Percentiles rank a stretch among this genome's conserved stretches.
These are phyloP conservation scores for Fusarium chlamydosporum DNA, from an alignment of 2,329 filamentous ascomycete species.

Conservation along the genomic window DNA sequence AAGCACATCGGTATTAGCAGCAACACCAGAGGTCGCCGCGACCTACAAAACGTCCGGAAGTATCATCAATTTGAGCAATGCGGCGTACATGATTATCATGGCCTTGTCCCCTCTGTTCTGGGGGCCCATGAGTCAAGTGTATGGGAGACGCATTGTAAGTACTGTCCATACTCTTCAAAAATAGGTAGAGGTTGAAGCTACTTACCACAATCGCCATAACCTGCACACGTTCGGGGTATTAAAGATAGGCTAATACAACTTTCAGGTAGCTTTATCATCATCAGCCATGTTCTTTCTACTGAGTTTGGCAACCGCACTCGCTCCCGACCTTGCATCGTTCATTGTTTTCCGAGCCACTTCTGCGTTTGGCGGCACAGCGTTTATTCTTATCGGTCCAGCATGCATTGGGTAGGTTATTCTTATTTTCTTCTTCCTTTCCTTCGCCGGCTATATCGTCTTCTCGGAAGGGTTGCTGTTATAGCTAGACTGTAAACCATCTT, in stretches of 20 bases:
- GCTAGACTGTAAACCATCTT: not conserved
- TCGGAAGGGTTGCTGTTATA: not conserved
- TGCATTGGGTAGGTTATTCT: constrained; percentile 70
- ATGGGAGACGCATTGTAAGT: constrained; percentile 70
- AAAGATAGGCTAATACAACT: constrained; percentile 2
- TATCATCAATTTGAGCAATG: constrained; percentile 81
- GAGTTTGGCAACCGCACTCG: constrained; percentile 79
- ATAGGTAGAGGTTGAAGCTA: not conserved
- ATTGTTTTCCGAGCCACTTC: constrained; percentile 81
- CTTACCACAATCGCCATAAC: not conserved
- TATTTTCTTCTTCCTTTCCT: not conserved
- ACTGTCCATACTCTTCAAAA: not conserved
- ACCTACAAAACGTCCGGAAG: constrained; percentile 75
- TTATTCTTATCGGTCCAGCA: constrained; percentile 78
- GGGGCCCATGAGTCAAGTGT: constrained; percentile 78
- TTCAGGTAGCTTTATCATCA: constrained; percentile 64
- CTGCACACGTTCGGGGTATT: not conserved
- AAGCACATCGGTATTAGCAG: constrained; percentile 79
- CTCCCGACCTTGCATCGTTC: constrained; percentile 78
- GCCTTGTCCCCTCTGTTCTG: constrained; percentile 78
- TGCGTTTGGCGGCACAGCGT: constrained; percentile 81
- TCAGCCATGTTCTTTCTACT: constrained; percentile 75
- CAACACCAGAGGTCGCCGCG: constrained; percentile 78
- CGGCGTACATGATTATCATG: constrained; percentile 82
- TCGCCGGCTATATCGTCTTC: not conserved